A percentile compares a stretch with the other conserved stretches of the same genome.
Conservation (phyloP, 2,329 filamentous ascomycete species). For the Alternaria longipes region DNA sequence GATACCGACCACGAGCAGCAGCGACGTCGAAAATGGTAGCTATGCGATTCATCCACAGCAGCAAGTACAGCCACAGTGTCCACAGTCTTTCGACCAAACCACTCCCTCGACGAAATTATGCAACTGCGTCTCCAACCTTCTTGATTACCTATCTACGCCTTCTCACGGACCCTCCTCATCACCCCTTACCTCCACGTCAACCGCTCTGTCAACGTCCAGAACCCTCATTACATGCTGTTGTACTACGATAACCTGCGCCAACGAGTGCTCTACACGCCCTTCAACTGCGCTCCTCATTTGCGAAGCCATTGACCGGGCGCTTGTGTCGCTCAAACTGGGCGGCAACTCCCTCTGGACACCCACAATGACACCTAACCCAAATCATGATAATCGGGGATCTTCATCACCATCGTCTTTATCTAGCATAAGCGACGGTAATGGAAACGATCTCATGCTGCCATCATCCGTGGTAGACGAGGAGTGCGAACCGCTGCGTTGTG, state of each 20-base stretch:
- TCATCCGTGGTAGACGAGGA: slow-evolving; percentile 7
- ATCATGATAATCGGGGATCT: slow-evolving; percentile 4
- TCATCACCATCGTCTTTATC: slow-evolving; percentile 5
- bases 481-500: slow-evolving; percentile 12
- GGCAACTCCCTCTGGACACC: slow-evolving; percentile 9
- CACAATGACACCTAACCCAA: neutral
- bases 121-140: slow-evolving; percentile 4
- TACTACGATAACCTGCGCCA: slow-evolving; percentile 6
- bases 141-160: slow-evolving; percentile 9
- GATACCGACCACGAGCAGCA: neutral
- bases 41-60: neutral
- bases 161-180: neutral
- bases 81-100: slow-evolving; percentile 1
- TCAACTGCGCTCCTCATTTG: slow-evolving; percentile 13
- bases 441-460: slow-evolving; percentile 7
- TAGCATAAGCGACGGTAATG: neutral
- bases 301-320: slow-evolving; percentile 11
- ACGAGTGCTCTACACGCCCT: slow-evolving; percentile 8
- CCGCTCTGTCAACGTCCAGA: slow-evolving; percentile 8
- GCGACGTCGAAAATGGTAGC: neutral
- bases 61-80: neutral
- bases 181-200: slow-evolving; percentile 1
- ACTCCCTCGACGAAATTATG: slow-evolving; percentile 1
- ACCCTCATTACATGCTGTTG: slow-evolving; percentile 7
- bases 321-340: slow-evolving; percentile 8